Percentiles rank a stretch among this genome's conserved stretches.
These are phyloP conservation scores for Flueggea neowawraea DNA, from an alignment of 441 rosid species.

Conservation along the genomic window DNA sequence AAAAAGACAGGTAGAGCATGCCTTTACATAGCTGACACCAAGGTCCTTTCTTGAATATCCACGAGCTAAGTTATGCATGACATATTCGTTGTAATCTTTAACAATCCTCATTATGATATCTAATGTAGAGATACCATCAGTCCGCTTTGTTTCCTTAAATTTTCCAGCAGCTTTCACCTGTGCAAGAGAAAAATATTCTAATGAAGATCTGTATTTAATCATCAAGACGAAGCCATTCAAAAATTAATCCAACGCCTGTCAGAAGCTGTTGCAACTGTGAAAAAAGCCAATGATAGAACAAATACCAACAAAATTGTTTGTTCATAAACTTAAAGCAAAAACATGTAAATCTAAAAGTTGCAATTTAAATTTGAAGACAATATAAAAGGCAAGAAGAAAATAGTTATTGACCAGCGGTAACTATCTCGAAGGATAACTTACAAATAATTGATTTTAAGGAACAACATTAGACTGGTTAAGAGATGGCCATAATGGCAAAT, in stretches of 20 bases:
- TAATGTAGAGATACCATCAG: slow-evolving; percentile 91
- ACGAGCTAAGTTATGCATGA: slow-evolving; percentile 73
- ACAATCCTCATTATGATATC: slow-evolving; percentile 87
- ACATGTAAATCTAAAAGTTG: too few relatives aligned
- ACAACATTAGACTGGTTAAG: not conserved
- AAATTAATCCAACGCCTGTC: not conserved
- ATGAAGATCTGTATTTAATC: not conserved
- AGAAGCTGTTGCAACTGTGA: not conserved
- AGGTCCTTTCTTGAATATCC: slow-evolving; percentile 89
- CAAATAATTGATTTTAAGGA: too few relatives aligned
- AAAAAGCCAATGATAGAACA: not conserved
- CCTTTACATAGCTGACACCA: slow-evolving; percentile 92
- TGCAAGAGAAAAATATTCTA: not conserved
- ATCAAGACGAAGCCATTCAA: not conserved
- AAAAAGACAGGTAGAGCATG: slow-evolving; percentile 3
- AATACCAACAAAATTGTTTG: too few relatives aligned
- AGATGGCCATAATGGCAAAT: not conserved
- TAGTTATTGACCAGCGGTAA: too few relatives aligned
- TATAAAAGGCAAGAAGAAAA: too few relatives aligned
- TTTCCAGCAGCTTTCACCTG: slow-evolving; percentile 67
- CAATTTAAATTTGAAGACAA: too few relatives aligned
- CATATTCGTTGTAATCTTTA: slow-evolving; percentile 86
- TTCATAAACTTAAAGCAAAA: too few relatives aligned
- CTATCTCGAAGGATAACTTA: too few relatives aligned
- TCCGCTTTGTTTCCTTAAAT: slow-evolving; percentile 81